Conservation (phyloP, 129 eudicot genomes). For the Helianthus annuus region DNA sequence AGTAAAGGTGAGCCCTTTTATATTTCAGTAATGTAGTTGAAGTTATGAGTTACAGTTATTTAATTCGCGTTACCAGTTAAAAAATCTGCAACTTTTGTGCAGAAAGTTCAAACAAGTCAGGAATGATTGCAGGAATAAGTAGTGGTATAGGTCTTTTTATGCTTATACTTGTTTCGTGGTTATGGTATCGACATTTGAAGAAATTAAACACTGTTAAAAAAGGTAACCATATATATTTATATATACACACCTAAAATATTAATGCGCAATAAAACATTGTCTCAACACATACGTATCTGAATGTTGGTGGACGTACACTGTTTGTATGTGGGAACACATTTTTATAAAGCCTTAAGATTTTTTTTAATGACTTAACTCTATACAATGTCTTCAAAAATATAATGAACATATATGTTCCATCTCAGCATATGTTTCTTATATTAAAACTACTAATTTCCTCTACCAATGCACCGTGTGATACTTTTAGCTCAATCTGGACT, state of each 20-base stretch:
- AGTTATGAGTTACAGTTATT: neutral
- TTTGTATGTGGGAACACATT: too few species aligned
- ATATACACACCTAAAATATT: too few species aligned
- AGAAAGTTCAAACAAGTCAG: slow-evolving; percentile 50
- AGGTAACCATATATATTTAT: slow-evolving; percentile 31
- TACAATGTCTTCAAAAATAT: too few species aligned
- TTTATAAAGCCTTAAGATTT: too few species aligned
- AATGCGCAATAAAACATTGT: too few species aligned
- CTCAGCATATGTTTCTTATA: neutral
- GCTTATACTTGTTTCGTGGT: slow-evolving; percentile 25
- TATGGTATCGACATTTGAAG: slow-evolving; percentile 34
- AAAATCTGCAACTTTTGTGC: neutral
- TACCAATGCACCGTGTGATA: slow-evolving; percentile 26
- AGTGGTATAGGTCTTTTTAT: slow-evolving; percentile 42
- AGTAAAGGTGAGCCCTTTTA: slow-evolving; percentile 38
- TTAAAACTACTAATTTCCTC: slow-evolving; percentile 14
- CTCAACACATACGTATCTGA: too few species aligned
- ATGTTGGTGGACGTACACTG: too few species aligned
- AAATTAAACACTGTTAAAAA: slow-evolving; percentile 30
- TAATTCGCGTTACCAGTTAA: neutral
- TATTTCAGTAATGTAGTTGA: neutral
- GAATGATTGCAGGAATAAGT: slow-evolving; percentile 31
- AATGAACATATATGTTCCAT: neutral
- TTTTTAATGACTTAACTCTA: too few species aligned
- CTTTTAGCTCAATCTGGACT: slow-evolving; percentile 48